phyloP scores from a whole-genome alignment of 1,139 yeast species.

The Pichia sp. region DNA sequence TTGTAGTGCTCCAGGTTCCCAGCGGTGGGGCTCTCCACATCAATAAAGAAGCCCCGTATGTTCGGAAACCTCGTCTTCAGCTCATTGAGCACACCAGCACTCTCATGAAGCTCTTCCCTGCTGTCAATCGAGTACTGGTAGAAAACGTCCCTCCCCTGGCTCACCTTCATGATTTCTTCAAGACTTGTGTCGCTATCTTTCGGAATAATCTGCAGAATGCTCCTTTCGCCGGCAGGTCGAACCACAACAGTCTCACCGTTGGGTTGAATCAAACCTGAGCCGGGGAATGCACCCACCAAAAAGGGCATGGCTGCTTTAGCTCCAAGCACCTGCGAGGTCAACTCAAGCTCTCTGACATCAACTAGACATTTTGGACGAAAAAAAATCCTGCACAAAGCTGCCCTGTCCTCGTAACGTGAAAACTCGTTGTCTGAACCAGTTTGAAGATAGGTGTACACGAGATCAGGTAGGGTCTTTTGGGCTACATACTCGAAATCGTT shows the following conservation, averaged over 20 bases:
- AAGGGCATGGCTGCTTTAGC: slow-evolving; percentile 42
- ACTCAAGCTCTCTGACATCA: slow-evolving; percentile 37
- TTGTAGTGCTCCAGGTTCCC: slow-evolving; percentile 41
- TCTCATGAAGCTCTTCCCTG: slow-evolving; percentile 30
- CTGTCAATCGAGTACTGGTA: slow-evolving; percentile 45
- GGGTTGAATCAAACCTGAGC: slow-evolving; percentile 54
- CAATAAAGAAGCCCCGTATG: slow-evolving; percentile 47
- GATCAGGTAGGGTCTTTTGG: slow-evolving; percentile 26
- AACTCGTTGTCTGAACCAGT: slow-evolving; percentile 33
- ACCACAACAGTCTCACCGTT: slow-evolving; percentile 53
- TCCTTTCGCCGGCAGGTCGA: slow-evolving; percentile 39
- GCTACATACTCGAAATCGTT: slow-evolving; percentile 34
- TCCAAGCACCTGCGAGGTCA: slow-evolving; percentile 39
- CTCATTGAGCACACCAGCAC: slow-evolving; percentile 23
- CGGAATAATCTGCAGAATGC: slow-evolving; percentile 46
- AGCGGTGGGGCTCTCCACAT: slow-evolving; percentile 49
- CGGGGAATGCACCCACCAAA: slow-evolving; percentile 58
- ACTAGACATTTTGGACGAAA: slow-evolving; percentile 41
- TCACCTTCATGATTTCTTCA: slow-evolving; percentile 42
- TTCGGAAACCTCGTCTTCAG: slow-evolving; percentile 35
- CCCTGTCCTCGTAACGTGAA: slow-evolving; percentile 31
- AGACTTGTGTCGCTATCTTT: slow-evolving; percentile 43
- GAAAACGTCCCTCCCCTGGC: slow-evolving; percentile 42
- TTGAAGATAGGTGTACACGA: slow-evolving; percentile 29
- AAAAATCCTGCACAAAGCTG: slow-evolving; percentile 32